These are phyloP conservation scores for Juglanconis oblonga DNA, from an alignment of 2,329 filamentous ascomycete species.

Conservation along the genomic window DNA sequence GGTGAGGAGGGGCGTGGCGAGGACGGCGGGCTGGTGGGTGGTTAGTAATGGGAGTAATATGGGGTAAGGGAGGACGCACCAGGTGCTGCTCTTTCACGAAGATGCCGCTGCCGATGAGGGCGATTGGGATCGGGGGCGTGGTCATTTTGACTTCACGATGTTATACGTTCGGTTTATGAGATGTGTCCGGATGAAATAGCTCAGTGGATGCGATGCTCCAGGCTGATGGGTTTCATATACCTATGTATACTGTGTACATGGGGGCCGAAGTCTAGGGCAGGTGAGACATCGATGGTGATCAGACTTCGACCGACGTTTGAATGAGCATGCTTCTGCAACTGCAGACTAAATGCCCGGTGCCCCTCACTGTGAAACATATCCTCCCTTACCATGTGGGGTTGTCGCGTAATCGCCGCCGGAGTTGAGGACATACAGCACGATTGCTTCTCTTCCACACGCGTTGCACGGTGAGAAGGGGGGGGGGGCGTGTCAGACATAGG, in stretches of 20 bases:
- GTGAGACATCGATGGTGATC: background rate
- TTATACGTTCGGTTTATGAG: background rate
- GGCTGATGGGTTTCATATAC: too few species aligned
- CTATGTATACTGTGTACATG: too few species aligned
- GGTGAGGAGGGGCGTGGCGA: conserved; percentile 32
- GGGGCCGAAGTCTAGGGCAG: background rate
- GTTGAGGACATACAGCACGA: background rate
- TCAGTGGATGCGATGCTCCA: too few species aligned
- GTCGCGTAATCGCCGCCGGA: background rate
- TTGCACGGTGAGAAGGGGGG: too few species aligned
- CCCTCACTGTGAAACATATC: background rate
- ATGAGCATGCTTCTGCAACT: background rate
- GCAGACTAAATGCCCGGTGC: background rate
- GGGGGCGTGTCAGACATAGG: too few species aligned
- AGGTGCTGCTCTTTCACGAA: conserved; percentile 59
- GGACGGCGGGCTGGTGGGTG: conserved; percentile 14
- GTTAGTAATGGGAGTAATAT: background rate
- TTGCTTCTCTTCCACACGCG: too few species aligned
- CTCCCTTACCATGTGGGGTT: background rate
- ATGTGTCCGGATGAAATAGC: background rate
- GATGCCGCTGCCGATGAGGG: conserved; percentile 62
- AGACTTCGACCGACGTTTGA: background rate
- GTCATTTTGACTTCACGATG: background rate
- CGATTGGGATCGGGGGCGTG: conserved; percentile 31
- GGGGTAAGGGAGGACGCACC: conserved; percentile 31